Conservation (phyloP, 352 stramenopile species). For the Globisporangium sylvaticum region DNA sequence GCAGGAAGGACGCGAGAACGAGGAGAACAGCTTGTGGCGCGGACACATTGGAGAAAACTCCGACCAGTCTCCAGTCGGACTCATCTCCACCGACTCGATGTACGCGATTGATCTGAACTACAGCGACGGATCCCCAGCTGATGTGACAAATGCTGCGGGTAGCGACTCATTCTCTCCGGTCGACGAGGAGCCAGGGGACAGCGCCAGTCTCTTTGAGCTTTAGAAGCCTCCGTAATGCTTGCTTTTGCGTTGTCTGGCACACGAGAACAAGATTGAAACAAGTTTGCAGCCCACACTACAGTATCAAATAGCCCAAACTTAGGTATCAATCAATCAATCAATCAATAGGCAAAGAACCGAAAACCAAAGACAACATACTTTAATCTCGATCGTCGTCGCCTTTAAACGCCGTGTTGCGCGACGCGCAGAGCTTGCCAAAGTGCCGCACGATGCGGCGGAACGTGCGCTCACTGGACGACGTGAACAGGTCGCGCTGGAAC, state of each 20-base stretch:
- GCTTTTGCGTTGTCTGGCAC: background rate
- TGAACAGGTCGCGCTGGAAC: slow-evolving; percentile 73
- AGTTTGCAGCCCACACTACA: background rate
- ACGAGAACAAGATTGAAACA: background rate
- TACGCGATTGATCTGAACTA: slow-evolving; percentile 51
- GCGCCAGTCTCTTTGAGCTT: background rate
- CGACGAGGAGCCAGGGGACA: background rate
- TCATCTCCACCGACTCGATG: slow-evolving; percentile 46
- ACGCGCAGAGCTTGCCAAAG: slow-evolving; percentile 80
- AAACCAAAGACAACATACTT: slow-evolving; percentile 15
- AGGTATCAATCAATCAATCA: no score
- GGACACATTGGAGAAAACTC: background rate
- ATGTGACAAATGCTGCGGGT: background rate
- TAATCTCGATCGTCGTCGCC: slow-evolving; percentile 23
- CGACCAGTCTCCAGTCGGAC: background rate
- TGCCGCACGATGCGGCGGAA: slow-evolving; percentile 75
- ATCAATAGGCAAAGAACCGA: no score
- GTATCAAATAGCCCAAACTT: background rate
- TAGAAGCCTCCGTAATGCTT: background rate
- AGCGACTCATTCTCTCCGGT: slow-evolving; percentile 11
- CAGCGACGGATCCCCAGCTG: slow-evolving; percentile 12
- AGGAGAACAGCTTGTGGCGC: background rate
- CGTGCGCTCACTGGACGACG: slow-evolving; percentile 49
- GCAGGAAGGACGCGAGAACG: background rate
- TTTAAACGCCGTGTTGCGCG: slow-evolving; percentile 56